Percentiles rank a stretch among this genome's conserved stretches.
Conservation (phyloP, 768 basidiomycete species). For the Chalciporus pseudorubinellus region DNA sequence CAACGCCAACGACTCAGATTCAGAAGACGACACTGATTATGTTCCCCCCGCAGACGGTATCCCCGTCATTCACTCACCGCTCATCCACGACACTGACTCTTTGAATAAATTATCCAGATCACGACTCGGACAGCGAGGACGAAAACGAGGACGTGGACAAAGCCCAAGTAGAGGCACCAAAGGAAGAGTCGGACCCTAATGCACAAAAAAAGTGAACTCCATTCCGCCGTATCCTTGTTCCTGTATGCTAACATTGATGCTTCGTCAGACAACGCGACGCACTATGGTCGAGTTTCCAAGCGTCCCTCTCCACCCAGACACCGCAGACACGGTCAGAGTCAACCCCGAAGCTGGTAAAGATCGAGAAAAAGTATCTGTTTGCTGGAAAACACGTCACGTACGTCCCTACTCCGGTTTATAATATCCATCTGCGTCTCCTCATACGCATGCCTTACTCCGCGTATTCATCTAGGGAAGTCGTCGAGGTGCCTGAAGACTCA, state of each 20-base stretch:
- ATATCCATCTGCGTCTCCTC: not conserved
- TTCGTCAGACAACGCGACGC: constrained; percentile 53
- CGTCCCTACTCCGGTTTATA: constrained; percentile 24
- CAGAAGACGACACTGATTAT: constrained; percentile 64
- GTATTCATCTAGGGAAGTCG: constrained; percentile 55
- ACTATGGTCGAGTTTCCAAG: constrained; percentile 69
- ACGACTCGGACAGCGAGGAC: constrained; percentile 40
- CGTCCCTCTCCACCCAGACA: constrained; percentile 46
- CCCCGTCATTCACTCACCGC: not conserved
- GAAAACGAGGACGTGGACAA: constrained; percentile 37
- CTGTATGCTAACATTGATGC: not conserved
- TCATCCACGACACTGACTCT: not conserved
- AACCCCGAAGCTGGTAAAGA: constrained; percentile 51
- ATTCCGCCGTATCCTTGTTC: not conserved
- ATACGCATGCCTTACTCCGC: constrained; percentile 2
- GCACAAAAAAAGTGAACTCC: constrained; percentile 43
- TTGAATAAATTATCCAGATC: not conserved
- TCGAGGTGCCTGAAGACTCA: constrained; percentile 71
- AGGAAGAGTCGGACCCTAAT: constrained; percentile 34
- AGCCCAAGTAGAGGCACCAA: constrained; percentile 14
- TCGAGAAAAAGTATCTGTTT: constrained; percentile 68
- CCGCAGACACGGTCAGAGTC: constrained; percentile 12
- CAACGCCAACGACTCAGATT: constrained; percentile 47
- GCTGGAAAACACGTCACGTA: constrained; percentile 77
- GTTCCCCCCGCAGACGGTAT: constrained; percentile 50